Base-by-base conservation (phyloP, 495 filamentous ascomycete species). In the Neurospora intermedia region DNA sequence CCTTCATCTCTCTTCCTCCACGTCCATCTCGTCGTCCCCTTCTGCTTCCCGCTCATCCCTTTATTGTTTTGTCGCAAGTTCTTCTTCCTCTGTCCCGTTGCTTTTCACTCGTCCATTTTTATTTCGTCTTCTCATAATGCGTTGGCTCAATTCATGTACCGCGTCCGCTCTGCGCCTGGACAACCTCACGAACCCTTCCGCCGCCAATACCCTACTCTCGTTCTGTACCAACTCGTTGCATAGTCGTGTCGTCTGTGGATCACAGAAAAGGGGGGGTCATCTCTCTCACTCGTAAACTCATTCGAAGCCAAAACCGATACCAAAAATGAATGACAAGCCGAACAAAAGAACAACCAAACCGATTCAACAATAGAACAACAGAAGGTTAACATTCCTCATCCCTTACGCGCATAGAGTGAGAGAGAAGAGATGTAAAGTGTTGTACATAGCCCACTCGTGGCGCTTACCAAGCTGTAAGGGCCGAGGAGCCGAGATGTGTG, bases 1-100 rank as follows among this genome's bases (percentile, higher is more conserved):
- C 31, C 81, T 80, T 80, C 39, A 74, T 75, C 27, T 83, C 80
- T 41, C 74, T 78, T 20, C 78, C 78, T 75, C 77, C 42, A 72
- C 75, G 7, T 31, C 54, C 15, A 59, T 59, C 48, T 59, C 48
- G 23, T 59, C 23, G 11, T 31, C 48, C 20, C 48, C 48, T 59
- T 6, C 48, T 59, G 48, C 23, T 59, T 59, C 48, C 48, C 11
- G 10, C 48, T 59, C 23, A 27, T 59, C 48, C 10, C 48, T 27
- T 59, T 11, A 38, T 66, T 66, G 54, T 13, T 80, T 77, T 23
- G 15, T 66, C 15, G 27, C 54, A 62, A 31, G 7, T 31, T 71
- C 74, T 31, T 79, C 74, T 13, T 72, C 76, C 54, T 27, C 23
- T 74, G 71, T 13, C 45, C 74, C 46, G 15, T 72, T n/a, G 70